A percentile compares a stretch with the other conserved stretches of the same genome.
Evolutionary conservation across 805 yeast species (phyloP).

Genomic region (fission yeast (Schizosaccharomyces pombe)): DNA sequence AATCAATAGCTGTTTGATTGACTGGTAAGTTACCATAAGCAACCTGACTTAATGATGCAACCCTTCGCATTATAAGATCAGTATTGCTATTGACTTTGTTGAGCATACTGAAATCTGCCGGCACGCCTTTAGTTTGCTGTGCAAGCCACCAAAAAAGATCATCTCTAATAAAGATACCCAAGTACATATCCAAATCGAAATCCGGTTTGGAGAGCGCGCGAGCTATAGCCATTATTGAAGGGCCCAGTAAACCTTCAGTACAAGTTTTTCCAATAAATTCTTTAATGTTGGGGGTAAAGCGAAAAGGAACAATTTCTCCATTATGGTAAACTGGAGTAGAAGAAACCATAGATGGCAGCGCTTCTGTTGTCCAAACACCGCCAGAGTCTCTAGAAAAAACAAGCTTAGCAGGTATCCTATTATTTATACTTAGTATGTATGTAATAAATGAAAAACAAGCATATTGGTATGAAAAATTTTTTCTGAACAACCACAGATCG

Average conservation of each 20-base stretch:
- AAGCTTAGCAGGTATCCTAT: conserved; percentile 83
- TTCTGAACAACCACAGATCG: conserved; percentile 92
- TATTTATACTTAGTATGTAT: conserved; percentile 79
- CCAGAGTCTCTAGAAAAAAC: conserved; percentile 66
- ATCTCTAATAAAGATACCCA: conserved; percentile 86
- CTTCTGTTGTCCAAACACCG: conserved; percentile 78
- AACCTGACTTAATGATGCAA: conserved; percentile 49
- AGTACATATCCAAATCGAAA: conserved; percentile 69
- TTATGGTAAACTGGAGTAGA: conserved; percentile 71
- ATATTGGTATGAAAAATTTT: conserved; percentile 82
- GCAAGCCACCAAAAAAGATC: conserved; percentile 77
- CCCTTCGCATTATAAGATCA: conserved; percentile 59
- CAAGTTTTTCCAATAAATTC: conserved; percentile 84
- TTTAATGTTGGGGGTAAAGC: conserved; percentile 89
- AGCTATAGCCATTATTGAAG: conserved; percentile 63
- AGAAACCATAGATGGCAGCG: conserved; percentile 48
- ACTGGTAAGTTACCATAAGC: conserved; percentile 41
- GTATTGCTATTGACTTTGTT: conserved; percentile 78
- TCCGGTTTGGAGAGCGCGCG: conserved; percentile 78
- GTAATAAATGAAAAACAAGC: conserved; percentile 84
- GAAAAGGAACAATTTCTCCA: conserved; percentile 82
- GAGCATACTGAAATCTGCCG: conserved; percentile 59
- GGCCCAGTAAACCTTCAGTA: conserved; percentile 74
- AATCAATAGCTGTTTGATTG: conserved; percentile 71
- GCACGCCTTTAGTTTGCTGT: conserved; percentile 53